A percentile compares a stretch with the other conserved stretches of the same genome.
Evolutionary conservation across 139 green algal genomes (phyloP).

Genomic region (Closterium sp.): DNA sequence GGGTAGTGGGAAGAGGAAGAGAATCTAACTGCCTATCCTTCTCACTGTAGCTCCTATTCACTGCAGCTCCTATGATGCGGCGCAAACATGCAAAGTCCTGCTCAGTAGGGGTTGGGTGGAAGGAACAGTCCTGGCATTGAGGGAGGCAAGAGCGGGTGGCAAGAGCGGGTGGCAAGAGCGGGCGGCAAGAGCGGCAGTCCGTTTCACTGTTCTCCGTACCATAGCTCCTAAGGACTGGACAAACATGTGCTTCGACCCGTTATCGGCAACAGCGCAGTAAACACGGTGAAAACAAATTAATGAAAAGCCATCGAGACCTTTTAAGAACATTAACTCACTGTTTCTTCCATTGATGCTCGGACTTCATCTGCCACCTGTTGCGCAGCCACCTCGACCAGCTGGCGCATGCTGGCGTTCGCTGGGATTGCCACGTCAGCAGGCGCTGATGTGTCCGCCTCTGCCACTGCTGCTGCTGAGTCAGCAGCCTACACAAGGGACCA

Average conservation of each 20-base stretch:
- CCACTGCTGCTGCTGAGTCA: background rate
- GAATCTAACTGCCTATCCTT: too few relatives aligned
- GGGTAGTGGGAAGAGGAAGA: too few relatives aligned
- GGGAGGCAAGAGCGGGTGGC: too few relatives aligned
- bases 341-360: background rate
- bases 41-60: too few relatives aligned
- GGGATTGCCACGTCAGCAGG: background rate
- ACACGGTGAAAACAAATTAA: too few relatives aligned
- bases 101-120: too few relatives aligned
- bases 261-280: too few relatives aligned
- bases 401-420: background rate
- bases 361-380: background rate
- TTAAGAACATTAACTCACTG: background rate
- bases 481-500: background rate
- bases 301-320: too few relatives aligned
- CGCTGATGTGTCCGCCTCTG: background rate
- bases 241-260: too few relatives aligned
- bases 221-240: background rate
- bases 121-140: background rate
- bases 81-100: too few relatives aligned
- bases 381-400: background rate
- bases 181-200: background rate
- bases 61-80: too few relatives aligned
- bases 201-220: background rate
- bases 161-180: too few relatives aligned